Conservation (phyloP, 129 eudicot genomes). For the Erigeron canadensis region DNA sequence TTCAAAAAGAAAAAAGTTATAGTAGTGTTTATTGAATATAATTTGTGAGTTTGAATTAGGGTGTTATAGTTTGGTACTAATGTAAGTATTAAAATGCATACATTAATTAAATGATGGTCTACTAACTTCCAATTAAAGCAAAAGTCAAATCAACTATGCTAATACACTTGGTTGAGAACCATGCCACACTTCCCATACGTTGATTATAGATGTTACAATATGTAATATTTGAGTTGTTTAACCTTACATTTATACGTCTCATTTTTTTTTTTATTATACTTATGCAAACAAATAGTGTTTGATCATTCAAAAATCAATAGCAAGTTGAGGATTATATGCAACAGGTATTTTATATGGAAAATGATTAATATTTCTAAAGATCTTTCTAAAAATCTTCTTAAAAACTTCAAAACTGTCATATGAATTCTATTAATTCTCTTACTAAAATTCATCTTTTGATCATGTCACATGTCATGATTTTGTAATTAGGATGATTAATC, state of each 20-base stretch:
- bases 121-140: conserved; percentile 26
- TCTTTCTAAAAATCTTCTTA: too few relatives aligned
- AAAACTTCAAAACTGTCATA: too few relatives aligned
- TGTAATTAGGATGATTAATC: too few relatives aligned
- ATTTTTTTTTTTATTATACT: neutral
- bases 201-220: neutral
- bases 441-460: too few relatives aligned
- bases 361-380: too few relatives aligned
- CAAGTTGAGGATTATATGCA: neutral
- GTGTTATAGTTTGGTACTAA: neutral
- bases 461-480: too few relatives aligned
- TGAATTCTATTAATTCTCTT: too few relatives aligned
- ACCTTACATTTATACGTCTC: neutral
- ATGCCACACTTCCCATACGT: conserved; percentile 23
- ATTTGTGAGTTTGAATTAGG: conserved; percentile 16
- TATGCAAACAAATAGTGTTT: neutral
- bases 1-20: too few relatives aligned
- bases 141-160: conserved; percentile 35
- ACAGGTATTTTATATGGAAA: too few relatives aligned
- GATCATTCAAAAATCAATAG: neutral
- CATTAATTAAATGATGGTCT: conserved; percentile 18
- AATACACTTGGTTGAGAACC: conserved; percentile 16
- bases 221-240: neutral
- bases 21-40: too few relatives aligned
- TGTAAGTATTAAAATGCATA: conserved; percentile 20